A percentile compares a stretch with the other conserved stretches of the same genome.
phyloP scores from a whole-genome alignment of 352 stramenopile genomes.

The Phytophthora constricta region DNA sequence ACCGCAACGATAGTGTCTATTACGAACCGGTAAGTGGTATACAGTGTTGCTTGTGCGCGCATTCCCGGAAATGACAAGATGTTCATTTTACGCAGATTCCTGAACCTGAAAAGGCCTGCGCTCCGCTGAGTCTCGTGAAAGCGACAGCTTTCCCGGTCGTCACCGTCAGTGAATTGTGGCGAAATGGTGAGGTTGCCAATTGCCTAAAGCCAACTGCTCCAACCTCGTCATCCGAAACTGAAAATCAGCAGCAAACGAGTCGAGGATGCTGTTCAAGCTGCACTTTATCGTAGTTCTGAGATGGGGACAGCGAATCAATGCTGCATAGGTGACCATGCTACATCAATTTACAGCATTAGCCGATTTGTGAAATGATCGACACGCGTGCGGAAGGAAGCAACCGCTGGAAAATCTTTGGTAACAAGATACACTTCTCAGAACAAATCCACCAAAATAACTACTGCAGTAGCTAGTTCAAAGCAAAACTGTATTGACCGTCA shows the following conservation, averaged over 20 bases:
- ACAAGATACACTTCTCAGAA: no score
- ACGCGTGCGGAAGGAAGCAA: no score
- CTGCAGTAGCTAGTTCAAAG: no score
- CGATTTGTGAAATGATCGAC: no score
- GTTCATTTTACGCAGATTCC: constrained; percentile 45
- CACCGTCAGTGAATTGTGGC: constrained; percentile 49
- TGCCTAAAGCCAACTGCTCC: constrained; percentile 45
- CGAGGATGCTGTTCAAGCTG: constrained; percentile 55
- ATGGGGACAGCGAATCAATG: no score
- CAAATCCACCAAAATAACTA: no score
- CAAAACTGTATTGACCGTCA: no score
- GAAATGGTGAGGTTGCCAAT: constrained; percentile 50
- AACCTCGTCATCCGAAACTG: neutral
- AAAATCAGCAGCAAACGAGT: constrained; percentile 22
- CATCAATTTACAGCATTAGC: no score
- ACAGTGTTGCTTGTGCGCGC: constrained; percentile 4
- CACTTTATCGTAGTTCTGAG: constrained; percentile 50
- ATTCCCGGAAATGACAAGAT: neutral
- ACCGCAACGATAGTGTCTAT: constrained; percentile 75
- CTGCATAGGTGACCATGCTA: no score
- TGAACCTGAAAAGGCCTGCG: constrained; percentile 42
- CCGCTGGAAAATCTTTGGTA: no score
- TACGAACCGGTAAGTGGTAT: constrained; percentile 58
- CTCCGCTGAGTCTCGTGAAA: constrained; percentile 62
- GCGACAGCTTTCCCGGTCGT: constrained; percentile 44